These are phyloP conservation scores for Helotiales sp. DNA, from an alignment of 2,329 filamentous ascomycete genomes.

Conservation along the genomic window DNA sequence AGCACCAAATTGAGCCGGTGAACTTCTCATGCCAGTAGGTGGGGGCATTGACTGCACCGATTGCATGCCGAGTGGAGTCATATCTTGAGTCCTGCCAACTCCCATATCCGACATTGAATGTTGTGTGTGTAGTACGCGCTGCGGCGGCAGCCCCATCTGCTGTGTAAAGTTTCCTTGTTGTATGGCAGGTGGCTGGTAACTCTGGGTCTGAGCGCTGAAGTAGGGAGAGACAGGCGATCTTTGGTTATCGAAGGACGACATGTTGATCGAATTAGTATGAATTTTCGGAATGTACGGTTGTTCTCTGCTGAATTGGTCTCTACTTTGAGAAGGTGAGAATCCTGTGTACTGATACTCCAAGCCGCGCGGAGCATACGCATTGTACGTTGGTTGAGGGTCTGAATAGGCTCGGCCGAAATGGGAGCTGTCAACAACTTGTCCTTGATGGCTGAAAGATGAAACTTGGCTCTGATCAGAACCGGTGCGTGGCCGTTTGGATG, in stretches of 20 bases:
- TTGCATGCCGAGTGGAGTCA: not conserved
- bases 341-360: not conserved
- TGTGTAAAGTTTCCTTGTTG: not conserved
- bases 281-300: constrained; percentile 3
- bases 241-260: constrained; percentile 19
- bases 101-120: not conserved
- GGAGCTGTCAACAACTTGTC: constrained; percentile 16
- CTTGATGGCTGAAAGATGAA: constrained; percentile 18
- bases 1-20: not conserved
- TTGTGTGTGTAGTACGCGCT: not conserved
- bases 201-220: constrained; percentile 17
- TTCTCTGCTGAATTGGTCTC: not conserved
- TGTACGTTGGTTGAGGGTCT: constrained; percentile 12
- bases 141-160: not conserved
- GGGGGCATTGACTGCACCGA: not conserved
- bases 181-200: not conserved
- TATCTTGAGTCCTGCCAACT: not conserved
- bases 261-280: constrained; percentile 10
- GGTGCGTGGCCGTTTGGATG: constrained; percentile 24
- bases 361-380: constrained; percentile 3
- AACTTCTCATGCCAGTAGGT: not conserved
- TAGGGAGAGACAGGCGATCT: constrained; percentile 18
- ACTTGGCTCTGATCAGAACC: constrained; percentile 22
- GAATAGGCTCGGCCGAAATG: constrained; percentile 16
- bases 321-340: not conserved